Evolutionary conservation across 345 rosid genomes (phyloP).

Genomic region (Hypericum androsaemum): DNA sequence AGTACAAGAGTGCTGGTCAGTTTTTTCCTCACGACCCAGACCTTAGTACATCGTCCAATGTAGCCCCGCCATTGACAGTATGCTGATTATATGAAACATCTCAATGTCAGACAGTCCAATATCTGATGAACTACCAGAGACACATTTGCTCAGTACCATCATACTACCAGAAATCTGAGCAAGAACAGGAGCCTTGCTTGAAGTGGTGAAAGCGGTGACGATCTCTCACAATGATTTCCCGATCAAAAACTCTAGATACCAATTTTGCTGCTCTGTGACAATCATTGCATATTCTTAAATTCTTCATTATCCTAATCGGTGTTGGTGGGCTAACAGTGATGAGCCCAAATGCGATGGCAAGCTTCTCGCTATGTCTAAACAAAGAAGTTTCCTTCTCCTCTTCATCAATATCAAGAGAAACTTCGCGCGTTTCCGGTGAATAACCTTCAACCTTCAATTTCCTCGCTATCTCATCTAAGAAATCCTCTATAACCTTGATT

Average conservation of each 20-base stretch:
- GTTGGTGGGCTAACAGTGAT: slow-evolving; percentile 25
- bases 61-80: too few relatives aligned
- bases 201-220: slow-evolving; percentile 40
- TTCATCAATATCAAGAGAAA: slow-evolving; percentile 40
- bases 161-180: slow-evolving; percentile 38
- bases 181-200: slow-evolving; percentile 36
- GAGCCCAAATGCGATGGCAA: slow-evolving; percentile 47
- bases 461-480: slow-evolving; percentile 35
- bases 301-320: slow-evolving; percentile 41
- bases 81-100: too few relatives aligned
- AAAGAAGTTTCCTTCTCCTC: slow-evolving; percentile 46
- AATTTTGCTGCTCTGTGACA: slow-evolving; percentile 37
- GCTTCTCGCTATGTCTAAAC: slow-evolving; percentile 43
- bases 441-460: slow-evolving; percentile 36
- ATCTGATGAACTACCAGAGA: too few relatives aligned
- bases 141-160: too few relatives aligned
- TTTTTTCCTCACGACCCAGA: too few relatives aligned
- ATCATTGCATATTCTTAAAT: slow-evolving; percentile 36
- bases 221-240: slow-evolving; percentile 41
- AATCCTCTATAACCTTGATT: slow-evolving; percentile 28
- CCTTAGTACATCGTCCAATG: too few relatives aligned
- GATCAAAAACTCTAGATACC: slow-evolving; percentile 30
- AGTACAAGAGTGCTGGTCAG: too few relatives aligned
- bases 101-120: too few relatives aligned
- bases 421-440: slow-evolving; percentile 33